Percentiles rank a stretch among this genome's conserved stretches.
phyloP scores from a whole-genome alignment of 2,329 filamentous ascomycete genomes.

The Allantophomopsis cytisporea region DNA sequence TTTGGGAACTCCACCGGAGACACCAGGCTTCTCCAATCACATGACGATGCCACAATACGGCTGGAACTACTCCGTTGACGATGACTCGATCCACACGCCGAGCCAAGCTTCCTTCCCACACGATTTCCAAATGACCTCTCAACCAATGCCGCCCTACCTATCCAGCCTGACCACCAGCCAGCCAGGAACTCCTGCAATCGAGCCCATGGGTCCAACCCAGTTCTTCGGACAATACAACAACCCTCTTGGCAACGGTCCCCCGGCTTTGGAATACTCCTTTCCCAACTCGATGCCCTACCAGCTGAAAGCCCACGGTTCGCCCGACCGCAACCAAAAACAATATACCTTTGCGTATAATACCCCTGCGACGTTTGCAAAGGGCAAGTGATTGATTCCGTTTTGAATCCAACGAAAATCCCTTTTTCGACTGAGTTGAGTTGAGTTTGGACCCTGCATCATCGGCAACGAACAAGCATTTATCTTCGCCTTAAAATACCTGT shows the following conservation, averaged over 20 bases:
- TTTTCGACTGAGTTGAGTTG: no score
- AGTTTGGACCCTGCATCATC: no score
- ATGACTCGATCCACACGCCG: conserved; percentile 3
- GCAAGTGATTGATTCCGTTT: no score
- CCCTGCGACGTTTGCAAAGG: not conserved
- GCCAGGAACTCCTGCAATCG: not conserved
- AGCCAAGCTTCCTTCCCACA: conserved; percentile 1
- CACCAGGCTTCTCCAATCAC: not conserved
- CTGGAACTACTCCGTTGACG: conserved; percentile 2
- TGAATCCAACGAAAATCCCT: no score
- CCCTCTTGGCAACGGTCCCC: not conserved
- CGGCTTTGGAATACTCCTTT: not conserved
- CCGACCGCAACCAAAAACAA: not conserved
- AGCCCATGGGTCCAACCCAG: not conserved
- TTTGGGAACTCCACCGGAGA: conserved; percentile 3
- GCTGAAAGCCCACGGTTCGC: not conserved
- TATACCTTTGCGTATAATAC: not conserved
- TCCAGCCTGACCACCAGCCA: not conserved
- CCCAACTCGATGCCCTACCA: not conserved
- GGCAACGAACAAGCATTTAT: no score
- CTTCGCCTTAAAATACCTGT: no score
- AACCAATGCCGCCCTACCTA: conserved; percentile 3
- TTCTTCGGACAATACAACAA: not conserved
- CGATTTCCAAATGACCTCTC: not conserved
- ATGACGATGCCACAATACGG: not conserved